These are phyloP conservation scores for Epithele typhae DNA, from an alignment of 768 basidiomycete species.

Conservation along the genomic window DNA sequence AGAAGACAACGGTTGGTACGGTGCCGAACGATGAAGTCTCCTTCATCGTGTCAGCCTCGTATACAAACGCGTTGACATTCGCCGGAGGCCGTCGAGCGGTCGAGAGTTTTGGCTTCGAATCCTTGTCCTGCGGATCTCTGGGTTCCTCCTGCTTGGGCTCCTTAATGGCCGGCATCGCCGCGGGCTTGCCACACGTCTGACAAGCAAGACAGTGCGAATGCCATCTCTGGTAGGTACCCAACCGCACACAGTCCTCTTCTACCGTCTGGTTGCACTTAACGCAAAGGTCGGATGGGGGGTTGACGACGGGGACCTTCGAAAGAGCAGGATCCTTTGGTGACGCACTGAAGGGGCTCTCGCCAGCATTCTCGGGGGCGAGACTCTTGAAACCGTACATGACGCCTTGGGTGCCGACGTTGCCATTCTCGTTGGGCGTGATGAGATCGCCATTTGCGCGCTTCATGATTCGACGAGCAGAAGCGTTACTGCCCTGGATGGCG, in stretches of 20 bases:
- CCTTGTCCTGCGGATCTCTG: constrained; percentile 39
- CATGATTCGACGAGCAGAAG: constrained; percentile 69
- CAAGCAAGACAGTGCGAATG: constrained; percentile 95
- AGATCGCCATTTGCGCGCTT: constrained; percentile 71
- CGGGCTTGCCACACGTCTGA: constrained; percentile 68
- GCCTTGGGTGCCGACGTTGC: constrained; percentile 76
- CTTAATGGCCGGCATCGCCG: constrained; percentile 57
- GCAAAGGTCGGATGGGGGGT: constrained; percentile 88
- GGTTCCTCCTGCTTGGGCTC: constrained; percentile 34
- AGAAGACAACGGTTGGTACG: constrained; percentile 70
- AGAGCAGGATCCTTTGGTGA: constrained; percentile 43
- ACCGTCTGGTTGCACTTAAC: constrained; percentile 85
- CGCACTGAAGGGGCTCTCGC: constrained; percentile 71
- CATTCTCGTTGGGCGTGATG: constrained; percentile 28
- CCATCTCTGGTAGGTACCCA: constrained; percentile 97
- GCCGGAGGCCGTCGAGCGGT: constrained; percentile 73
- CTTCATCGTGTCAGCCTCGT: constrained; percentile 63
- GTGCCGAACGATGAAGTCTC: constrained; percentile 69
- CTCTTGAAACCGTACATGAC: constrained; percentile 93
- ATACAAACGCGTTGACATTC: constrained; percentile 74
- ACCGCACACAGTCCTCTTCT: constrained; percentile 93
- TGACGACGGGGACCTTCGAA: constrained; percentile 51
- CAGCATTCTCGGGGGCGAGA: constrained; percentile 86
- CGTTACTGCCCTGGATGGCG: constrained; percentile 81
- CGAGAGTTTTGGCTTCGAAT: constrained; percentile 50